These are phyloP conservation scores for Saccharomycopsis sp. DNA, from an alignment of 805 yeast genomes.

Conservation along the genomic window DNA sequence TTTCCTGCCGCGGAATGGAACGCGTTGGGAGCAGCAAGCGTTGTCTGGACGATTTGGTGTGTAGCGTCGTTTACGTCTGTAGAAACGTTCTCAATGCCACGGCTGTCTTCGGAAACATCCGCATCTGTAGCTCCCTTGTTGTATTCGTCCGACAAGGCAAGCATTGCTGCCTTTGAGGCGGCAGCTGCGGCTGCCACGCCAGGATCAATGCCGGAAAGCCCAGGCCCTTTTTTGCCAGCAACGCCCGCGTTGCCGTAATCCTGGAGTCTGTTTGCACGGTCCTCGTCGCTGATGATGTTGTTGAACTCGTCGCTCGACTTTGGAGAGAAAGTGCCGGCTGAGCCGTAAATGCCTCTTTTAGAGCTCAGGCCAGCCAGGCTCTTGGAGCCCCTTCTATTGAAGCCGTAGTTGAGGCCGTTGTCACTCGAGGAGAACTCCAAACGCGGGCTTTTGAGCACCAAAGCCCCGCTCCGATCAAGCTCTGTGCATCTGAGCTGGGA, in stretches of 20 bases:
- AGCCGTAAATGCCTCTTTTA: background rate
- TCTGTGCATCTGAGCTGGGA: constrained; percentile 19
- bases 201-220: background rate
- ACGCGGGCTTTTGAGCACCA: constrained; percentile 9
- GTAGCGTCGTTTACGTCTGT: background rate
- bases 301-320: background rate
- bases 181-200: background rate
- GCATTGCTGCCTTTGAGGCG: background rate
- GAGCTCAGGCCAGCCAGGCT: no score
- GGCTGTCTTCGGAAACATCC: no score
- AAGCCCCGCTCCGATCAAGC: background rate
- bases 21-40: background rate
- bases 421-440: constrained; percentile 9
- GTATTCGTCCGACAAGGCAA: background rate
- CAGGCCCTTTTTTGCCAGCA: background rate
- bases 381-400: constrained; percentile 3
- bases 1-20: background rate
- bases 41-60: background rate
- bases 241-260: background rate
- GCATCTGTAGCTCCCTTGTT: background rate
- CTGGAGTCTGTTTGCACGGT: background rate
- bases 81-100: no score
- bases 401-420: constrained; percentile 19
- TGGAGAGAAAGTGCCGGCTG: no score
- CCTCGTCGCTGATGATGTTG: background rate